Evolutionary conservation across 305 asterid species (phyloP), one percentile per base, ranked within the genome.

Genomic region (Nicotiana rustica): DNA sequence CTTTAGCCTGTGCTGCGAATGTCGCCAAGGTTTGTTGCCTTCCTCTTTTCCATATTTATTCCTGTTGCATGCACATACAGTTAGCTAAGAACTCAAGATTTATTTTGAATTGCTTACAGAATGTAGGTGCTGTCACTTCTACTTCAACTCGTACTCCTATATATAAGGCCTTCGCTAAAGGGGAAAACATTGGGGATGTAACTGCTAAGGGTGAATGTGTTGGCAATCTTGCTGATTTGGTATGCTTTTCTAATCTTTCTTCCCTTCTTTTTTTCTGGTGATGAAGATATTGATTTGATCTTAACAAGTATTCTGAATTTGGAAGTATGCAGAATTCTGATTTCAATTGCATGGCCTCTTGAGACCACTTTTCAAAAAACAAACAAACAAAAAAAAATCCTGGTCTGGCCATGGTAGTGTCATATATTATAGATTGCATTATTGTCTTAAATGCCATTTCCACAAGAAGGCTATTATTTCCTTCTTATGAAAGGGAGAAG

Each of bases 151-250:
- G 99, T 82, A 93, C 98, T 15, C 99, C 98, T 70, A 94, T 96
- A 80, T 96, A 96, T 91, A 96, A 94, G 91, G 99, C 98, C 81
- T 96, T 96, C 84, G 99, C 99, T 67, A 92, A 90, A 90, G 99
- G 99, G 83, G 99, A 96, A 91, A 96, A 96, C 84, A 96, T 96
- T 79, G 99, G 99, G 79, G 99, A 96, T 90, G 98, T 96, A 82
- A 96, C 99, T 80, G 98, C 99, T n/a, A 96, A 96, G 87, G 99
- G 99, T 47, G 99, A 96, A 87, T 94, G 98, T 62, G 98, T 94
- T 85, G 97, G 94, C 61, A 96, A 94, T 89, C 71, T 96, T 83
- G 98, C 99, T 83, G 99, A 96, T 90, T 88, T 94, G 94, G 99
- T 96, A 92, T 73, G 90, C 83, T 81, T 55, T 62, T 81, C 83